Base-by-base conservation (phyloP, 2,329 filamentous ascomycete genomes). In the Pyricularia pennisetigena region DNA sequence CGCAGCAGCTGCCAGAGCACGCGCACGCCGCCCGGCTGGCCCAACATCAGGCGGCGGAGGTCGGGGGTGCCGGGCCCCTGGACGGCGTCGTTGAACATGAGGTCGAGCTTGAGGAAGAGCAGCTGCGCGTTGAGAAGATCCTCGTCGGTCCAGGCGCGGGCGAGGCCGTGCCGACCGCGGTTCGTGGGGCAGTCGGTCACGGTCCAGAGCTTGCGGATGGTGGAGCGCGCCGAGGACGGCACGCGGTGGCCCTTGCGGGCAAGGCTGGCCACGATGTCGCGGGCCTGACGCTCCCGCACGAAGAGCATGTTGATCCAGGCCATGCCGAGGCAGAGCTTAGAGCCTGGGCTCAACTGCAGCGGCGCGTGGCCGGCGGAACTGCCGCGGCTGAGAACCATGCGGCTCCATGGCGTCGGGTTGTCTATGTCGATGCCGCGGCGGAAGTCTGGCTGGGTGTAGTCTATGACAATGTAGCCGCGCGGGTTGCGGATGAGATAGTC, bases 21-120 rank as follows among this genome's bases (percentile, higher is more conserved):
- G 7, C 79, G 82, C 23, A 90, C 76, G 10, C 75, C 77, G 28
- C 65, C 80, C 28, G 80, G 81, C 72, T 90, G 87, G 16, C 85
- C 86, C 61, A 92, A 76, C 68, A 92, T 79, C 30, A 90, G 77
- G 35, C 86, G 80, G 57, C 86, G 78, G 66, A 90, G 77, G 0
- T 68, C 64, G 5, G 41, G 26, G 2, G 62, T 49, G 3, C 67
- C 81, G 20, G 82, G 81, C 0, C 84, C 85, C 65, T 82, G 82
- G 28, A 86, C 74, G 0, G 90, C 89, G 71, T 91, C 84, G 69
- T 85, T 86, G 76, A 92, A 88, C 68, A 82, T 82, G 85, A 93
- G 87, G 73, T 87, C 83, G 20, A 95, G 83, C 78, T 94, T 94
- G 70, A 91, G 74, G 71, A 92, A 80, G 79, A 94, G 88, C 69